phyloP scores from a whole-genome alignment of 305 asterid species.

The Solanum hybrid region DNA sequence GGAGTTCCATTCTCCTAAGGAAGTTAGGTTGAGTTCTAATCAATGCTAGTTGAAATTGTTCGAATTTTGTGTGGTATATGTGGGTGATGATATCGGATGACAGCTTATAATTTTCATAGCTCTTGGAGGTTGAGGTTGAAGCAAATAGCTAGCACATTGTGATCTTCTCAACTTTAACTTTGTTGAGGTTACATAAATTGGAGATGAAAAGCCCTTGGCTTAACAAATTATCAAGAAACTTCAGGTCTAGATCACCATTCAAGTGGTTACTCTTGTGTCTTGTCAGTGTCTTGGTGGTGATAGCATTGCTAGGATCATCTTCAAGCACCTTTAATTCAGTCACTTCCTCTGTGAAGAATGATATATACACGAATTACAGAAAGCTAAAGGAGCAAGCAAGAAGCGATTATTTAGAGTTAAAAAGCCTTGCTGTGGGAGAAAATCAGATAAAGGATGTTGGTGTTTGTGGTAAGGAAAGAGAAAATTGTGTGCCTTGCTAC shows the following conservation, averaged over 20 bases:
- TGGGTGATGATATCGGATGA: conserved; percentile 33
- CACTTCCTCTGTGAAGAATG: conserved; percentile 34
- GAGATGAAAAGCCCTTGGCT: conserved; percentile 92
- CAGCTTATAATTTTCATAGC: conserved; percentile 27
- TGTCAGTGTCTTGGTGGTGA: conserved; percentile 50
- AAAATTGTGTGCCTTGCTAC: conserved; percentile 86
- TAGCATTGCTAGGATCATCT: conserved; percentile 65
- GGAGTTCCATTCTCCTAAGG: not conserved
- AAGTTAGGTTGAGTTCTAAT: not conserved
- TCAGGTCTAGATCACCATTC: conserved; percentile 63
- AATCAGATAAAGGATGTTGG: conserved; percentile 48
- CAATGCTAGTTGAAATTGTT: conserved; percentile 6
- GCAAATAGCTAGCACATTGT: conserved; percentile 24
- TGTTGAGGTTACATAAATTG: conserved; percentile 30
- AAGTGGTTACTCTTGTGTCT: conserved; percentile 69
- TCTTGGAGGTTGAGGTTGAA: conserved; percentile 37
- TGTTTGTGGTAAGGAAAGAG: conserved; percentile 85
- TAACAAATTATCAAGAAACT: conserved; percentile 38
- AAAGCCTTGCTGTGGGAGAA: conserved; percentile 32
- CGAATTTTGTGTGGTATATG: conserved; percentile 1
- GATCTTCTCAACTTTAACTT: conserved; percentile 9
- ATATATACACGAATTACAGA: conserved; percentile 49
- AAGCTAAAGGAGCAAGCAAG: conserved; percentile 69
- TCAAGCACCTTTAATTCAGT: conserved; percentile 44
- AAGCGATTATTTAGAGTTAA: conserved; percentile 66